phyloP scores from a whole-genome alignment of 495 filamentous ascomycete species.

The Aspergillus nidulans region DNA sequence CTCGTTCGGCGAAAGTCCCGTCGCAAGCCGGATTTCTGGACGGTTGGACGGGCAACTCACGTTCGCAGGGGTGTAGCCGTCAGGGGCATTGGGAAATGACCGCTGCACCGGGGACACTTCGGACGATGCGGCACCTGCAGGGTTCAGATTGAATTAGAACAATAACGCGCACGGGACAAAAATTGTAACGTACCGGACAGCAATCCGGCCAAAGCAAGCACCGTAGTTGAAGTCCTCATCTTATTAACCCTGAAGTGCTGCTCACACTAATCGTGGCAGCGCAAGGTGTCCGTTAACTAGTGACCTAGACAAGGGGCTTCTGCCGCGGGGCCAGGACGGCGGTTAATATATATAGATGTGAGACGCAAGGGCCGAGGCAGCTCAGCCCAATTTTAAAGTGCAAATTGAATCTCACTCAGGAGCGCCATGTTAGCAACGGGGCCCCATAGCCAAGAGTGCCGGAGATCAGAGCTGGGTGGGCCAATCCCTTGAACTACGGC shows the following conservation, averaged over 20 bases:
- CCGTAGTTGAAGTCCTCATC: conserved; percentile 24
- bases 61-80: conserved; percentile 35
- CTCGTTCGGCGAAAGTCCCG: conserved; percentile 58
- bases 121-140: conserved; percentile 1
- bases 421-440: conserved; percentile 1
- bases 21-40: conserved; percentile 49
- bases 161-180: not conserved
- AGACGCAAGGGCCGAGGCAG: not conserved
- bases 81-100: conserved; percentile 35
- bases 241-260: conserved; percentile 1
- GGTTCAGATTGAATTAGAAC: not conserved
- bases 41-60: conserved; percentile 33
- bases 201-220: conserved; percentile 25
- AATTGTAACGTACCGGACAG: conserved; percentile 24
- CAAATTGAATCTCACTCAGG: conserved; percentile 11
- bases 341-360: not conserved
- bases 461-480: conserved; percentile 5
- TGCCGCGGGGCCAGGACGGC: no score
- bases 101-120: conserved; percentile 3
- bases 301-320: not conserved
- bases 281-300: not conserved
- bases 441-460: conserved; percentile 25
- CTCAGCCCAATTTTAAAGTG: conserved; percentile 22
- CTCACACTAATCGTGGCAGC: not conserved
- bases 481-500: conserved; percentile 8